Evolutionary conservation across 2,329 filamentous ascomycete genomes (phyloP).

Genomic region (Fusarium nelsonii): DNA sequence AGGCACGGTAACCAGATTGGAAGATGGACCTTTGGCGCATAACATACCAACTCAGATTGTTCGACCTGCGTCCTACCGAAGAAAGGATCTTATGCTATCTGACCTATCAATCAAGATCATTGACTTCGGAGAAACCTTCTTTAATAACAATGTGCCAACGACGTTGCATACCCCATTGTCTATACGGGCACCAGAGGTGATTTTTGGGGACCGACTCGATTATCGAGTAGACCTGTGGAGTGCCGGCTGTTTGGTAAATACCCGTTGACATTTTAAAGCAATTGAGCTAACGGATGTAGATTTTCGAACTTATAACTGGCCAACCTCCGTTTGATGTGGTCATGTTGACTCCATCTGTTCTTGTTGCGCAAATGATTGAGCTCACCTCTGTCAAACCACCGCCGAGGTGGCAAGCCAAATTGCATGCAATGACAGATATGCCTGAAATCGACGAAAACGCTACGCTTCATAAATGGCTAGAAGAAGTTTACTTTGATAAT

Average conservation of each 20-base stretch:
- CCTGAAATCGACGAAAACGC: not conserved
- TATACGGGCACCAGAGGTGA: conserved; percentile 39
- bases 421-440: conserved; percentile 3
- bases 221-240: conserved; percentile 42
- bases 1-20: conserved; percentile 11
- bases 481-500: conserved; percentile 34
- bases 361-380: conserved; percentile 39
- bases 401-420: not conserved
- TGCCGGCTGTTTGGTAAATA: conserved; percentile 37
- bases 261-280: too few species aligned
- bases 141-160: not conserved
- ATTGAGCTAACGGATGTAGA: conserved; percentile 10
- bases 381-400: conserved; percentile 28
- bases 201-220: conserved; percentile 38
- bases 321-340: conserved; percentile 42
- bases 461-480: conserved; percentile 32
- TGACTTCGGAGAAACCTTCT: conserved; percentile 43
- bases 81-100: too few species aligned
- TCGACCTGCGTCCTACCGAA: conserved; percentile 3
- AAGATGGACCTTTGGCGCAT: not conserved
- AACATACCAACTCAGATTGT: conserved; percentile 28
- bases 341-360: conserved; percentile 21
- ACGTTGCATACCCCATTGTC: conserved; percentile 35
- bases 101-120: conserved; percentile 36
- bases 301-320: conserved; percentile 45